These are phyloP conservation scores for Tetradesmus obliquus DNA, from an alignment of 139 green algal genomes.

Conservation along the genomic window DNA sequence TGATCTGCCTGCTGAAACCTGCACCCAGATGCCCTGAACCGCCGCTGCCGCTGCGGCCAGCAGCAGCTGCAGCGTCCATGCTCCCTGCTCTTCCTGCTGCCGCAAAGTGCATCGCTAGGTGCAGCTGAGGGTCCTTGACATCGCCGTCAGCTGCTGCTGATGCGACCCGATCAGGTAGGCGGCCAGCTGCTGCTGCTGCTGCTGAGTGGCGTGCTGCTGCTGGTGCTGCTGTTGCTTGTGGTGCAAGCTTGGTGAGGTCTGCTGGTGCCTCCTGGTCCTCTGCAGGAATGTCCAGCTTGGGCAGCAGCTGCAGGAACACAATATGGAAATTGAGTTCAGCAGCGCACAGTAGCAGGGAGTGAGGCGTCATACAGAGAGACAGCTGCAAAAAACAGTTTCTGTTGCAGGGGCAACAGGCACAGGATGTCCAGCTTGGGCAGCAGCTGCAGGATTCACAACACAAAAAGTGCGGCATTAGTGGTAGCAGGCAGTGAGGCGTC, in stretches of 20 bases:
- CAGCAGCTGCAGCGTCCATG: background rate
- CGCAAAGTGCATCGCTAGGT: background rate
- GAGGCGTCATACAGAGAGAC: no score
- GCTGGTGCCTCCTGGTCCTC: background rate
- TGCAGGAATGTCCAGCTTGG: constrained; percentile 4
- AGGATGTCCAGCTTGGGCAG: background rate
- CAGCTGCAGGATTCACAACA: no score
- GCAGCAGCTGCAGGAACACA: background rate
- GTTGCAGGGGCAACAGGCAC: no score
- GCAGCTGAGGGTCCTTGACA: background rate
- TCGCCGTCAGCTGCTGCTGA: constrained; percentile 4
- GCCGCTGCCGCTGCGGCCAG: background rate
- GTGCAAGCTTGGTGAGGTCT: background rate
- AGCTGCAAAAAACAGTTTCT: no score
- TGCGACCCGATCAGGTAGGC: background rate
- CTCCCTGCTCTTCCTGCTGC: background rate
- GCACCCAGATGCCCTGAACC: background rate
- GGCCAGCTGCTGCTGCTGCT: constrained; percentile 7
- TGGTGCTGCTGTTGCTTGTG: constrained; percentile 4
- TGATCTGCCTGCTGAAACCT: background rate
- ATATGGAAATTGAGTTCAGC: no score
- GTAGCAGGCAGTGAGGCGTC: no score
- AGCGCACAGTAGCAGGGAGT: no score
- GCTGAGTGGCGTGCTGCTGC: background rate
- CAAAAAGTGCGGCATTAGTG: no score